Evolutionary conservation across 345 rosid species (phyloP).

Genomic region (Arabidopsis thaliana): DNA sequence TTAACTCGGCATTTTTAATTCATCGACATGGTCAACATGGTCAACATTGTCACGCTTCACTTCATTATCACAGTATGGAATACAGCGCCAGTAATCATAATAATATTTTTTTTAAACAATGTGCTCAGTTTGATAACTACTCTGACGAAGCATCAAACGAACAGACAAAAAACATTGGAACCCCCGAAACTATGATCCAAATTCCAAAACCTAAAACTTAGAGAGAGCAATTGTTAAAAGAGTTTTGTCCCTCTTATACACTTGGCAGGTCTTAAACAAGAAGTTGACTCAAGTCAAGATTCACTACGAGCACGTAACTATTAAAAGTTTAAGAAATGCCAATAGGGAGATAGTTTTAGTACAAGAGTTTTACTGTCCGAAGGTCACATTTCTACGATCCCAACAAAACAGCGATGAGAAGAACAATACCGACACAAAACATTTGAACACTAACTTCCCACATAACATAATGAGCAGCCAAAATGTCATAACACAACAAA

Average conservation of each 20-base stretch:
- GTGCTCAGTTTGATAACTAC: not conserved
- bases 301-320: not conserved
- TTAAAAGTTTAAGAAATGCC: not conserved
- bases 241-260: not conserved
- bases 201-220: not conserved
- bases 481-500: conserved; percentile 40
- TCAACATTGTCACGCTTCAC: conserved; percentile 14
- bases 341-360: not conserved
- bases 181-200: conserved; percentile 1
- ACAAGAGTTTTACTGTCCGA: conserved; percentile 24
- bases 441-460: conserved; percentile 24
- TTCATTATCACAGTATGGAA: not conserved
- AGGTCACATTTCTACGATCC: conserved; percentile 36
- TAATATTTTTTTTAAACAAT: no score
- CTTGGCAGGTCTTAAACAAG: not conserved
- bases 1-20: not conserved
- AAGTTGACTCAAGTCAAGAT: not conserved
- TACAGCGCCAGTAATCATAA: not conserved
- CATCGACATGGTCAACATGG: conserved; percentile 16
- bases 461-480: conserved; percentile 36
- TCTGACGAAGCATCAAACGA: not conserved
- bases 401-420: conserved; percentile 38
- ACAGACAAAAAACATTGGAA: not conserved
- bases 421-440: conserved; percentile 31
- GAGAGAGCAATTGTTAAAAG: not conserved